Evolutionary conservation across 768 basidiomycete species (phyloP), one percentile per base, ranked within the genome.

Genomic region (Cystoderma amianthinum): DNA sequence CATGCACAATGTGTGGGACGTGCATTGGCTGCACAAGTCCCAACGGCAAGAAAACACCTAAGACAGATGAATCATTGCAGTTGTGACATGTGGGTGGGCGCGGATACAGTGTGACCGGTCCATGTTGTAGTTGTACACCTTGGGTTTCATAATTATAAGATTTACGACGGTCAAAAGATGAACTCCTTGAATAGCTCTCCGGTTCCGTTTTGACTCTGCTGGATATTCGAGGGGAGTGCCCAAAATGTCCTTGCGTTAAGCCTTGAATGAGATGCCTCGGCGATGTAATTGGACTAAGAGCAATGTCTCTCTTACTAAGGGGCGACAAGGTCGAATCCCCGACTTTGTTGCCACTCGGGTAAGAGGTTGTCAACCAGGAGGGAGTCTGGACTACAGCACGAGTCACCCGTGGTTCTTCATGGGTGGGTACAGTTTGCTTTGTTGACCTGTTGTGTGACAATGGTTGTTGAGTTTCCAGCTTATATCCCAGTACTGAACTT

Each of bases 381-480:
- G 64, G 65, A 3, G 63, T 63, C 37, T 53, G 54, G 22, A 64
- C 58, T 25, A 50, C 40, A 21, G 50, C 54, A 24, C 53, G 52
- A 39, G 51, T 43, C 23, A n/a, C n/a, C n/a, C n/a, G n/a, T n/a
- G n/a, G n/a, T n/a, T n/a, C n/a, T n/a, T n/a, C n/a, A n/a, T n/a
- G n/a, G n/a, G n/a, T n/a, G n/a, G n/a, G n/a, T n/a, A n/a, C n/a
- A n/a, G n/a, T n/a, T n/a, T n/a, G n/a, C n/a, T n/a, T n/a, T n/a
- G n/a, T n/a, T n/a, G n/a, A n/a, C n/a, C n/a, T n/a, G n/a, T n/a
- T n/a, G n/a, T n/a, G n/a, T n/a, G n/a, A n/a, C n/a, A n/a, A n/a
- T n/a, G n/a, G n/a, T n/a, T n/a, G n/a, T n/a, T n/a, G n/a, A n/a
- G n/a, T n/a, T n/a, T n/a, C n/a, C n/a, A n/a, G n/a, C n/a, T n/a